Base-by-base conservation (phyloP, 1,284 basidiomycete species). In the Inonotus obliquus region DNA sequence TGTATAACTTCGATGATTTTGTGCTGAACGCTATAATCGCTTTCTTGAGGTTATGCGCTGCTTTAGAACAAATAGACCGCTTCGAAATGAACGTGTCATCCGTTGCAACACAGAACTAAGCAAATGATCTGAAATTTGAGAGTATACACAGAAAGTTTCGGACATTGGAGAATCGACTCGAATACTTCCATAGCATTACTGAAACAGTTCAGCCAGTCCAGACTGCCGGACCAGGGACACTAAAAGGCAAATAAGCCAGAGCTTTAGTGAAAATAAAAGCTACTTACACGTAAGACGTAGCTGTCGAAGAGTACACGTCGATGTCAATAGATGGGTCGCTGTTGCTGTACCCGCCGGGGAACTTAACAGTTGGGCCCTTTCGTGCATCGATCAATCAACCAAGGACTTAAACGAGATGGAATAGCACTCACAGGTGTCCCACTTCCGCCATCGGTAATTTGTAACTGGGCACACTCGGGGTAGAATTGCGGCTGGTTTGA, bases 401-500 rank as follows among this genome's bases (percentile, higher is more conserved):
- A n/a, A 14, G 17, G 10, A 11, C 14, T n/a, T 32, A 11, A 35
- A 52, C 13, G 14, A 6, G 19, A 7, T 7, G 17, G 17, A 27
- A 7, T 14, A 17, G 14, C 7, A 35, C 51, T 35, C 21, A 55
- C 63, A 38, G 76, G 76, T 29, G 69, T 67, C 21, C 69, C 69
- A 29, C 67, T 69, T 38, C 75, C 75, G 58, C 71, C 66, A 39
- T 73, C 74, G 10, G 75, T 76, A 29, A 76, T 38, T 44, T 68
- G 69, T 13, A 77, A 62, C 67, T 77, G 76, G 32, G 73, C 75
- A 63, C 75, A 76, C 62, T 76, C 74, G 21, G 74, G 73, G 63
- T 77, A 77, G 68, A 77, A 76, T 60, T 75, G 74, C 6, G 72
- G 74, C 60, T 71, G 70, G 58, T 69, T 67, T 32, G 68, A 57